Evolutionary conservation across 495 filamentous ascomycete species (phyloP).

Genomic region (Hypoxylon rickii): DNA sequence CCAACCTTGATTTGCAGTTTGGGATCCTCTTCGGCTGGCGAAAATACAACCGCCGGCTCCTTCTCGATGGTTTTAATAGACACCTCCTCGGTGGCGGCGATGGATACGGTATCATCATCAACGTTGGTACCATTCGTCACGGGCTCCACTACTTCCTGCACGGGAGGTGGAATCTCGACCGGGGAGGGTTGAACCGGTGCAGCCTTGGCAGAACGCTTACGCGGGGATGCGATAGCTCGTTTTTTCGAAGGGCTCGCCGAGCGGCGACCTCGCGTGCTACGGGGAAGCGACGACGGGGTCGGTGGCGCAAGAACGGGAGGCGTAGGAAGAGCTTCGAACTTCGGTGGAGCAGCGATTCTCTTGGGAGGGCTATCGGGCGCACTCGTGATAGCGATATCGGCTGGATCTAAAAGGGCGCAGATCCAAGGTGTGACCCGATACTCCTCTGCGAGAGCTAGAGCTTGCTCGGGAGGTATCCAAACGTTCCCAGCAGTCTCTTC

Average conservation of each 20-base stretch:
- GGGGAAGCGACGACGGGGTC: constrained; percentile 47
- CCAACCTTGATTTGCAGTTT: constrained; percentile 73
- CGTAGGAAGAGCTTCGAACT: constrained; percentile 53
- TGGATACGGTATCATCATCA: constrained; percentile 36
- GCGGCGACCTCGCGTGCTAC: constrained; percentile 54
- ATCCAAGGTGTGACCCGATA: constrained; percentile 84
- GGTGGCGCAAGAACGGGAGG: constrained; percentile 49
- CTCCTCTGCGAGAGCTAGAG: constrained; percentile 82
- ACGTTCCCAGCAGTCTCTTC: constrained; percentile 97
- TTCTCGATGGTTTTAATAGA: constrained; percentile 49
- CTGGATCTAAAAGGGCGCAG: constrained; percentile 80
- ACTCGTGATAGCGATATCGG: constrained; percentile 59
- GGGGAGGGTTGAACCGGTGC: constrained; percentile 51
- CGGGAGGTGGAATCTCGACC: constrained; percentile 18
- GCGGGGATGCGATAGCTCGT: constrained; percentile 57
- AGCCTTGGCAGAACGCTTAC: constrained; percentile 71
- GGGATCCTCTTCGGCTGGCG: constrained; percentile 56
- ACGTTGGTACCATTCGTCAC: constrained; percentile 38
- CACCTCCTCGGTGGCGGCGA: constrained; percentile 37
- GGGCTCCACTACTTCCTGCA: constrained; percentile 41
- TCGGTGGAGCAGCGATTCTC: constrained; percentile 72
- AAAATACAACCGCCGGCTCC: constrained; percentile 48
- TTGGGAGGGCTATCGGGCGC: constrained; percentile 58
- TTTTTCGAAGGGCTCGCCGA: constrained; percentile 60
- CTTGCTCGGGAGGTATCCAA: constrained; percentile 87